These are phyloP conservation scores for Dianthus caryophyllus DNA, from an alignment of 148 eudicot species.

Conservation along the genomic window DNA sequence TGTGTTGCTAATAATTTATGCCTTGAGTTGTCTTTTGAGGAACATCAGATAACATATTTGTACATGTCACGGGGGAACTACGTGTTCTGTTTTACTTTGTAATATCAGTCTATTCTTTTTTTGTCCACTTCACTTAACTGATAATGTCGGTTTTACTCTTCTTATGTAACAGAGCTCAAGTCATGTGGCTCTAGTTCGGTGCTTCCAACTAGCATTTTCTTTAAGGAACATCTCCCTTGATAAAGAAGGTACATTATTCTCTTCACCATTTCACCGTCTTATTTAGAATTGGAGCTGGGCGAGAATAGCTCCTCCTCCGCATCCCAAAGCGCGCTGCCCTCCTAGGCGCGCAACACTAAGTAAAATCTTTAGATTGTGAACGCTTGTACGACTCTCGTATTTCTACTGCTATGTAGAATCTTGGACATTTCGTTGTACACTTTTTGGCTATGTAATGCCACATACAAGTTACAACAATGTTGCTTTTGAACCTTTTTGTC, in stretches of 20 bases:
- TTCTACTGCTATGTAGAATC: not conserved
- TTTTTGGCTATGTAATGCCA: not conserved
- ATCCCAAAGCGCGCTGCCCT: too few relatives aligned
- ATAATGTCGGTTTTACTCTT: constrained; percentile 21
- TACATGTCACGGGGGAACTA: not conserved
- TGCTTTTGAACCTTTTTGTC: not conserved
- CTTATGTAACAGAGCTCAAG: constrained; percentile 57
- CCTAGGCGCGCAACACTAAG: too few relatives aligned
- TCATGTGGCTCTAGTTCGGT: constrained; percentile 60
- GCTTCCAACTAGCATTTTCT: constrained; percentile 85
- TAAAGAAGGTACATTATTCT: constrained; percentile 44
- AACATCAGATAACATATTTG: not conserved
- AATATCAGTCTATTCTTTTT: not conserved
- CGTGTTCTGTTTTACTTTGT: not conserved
- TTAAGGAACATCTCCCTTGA: constrained; percentile 66
- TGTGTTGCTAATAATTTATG: too few relatives aligned
- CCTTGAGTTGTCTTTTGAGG: too few relatives aligned
- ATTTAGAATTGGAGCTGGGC: too few relatives aligned
- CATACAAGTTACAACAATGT: not conserved
- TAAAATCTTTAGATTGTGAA: too few relatives aligned
- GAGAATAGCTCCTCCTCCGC: too few relatives aligned
- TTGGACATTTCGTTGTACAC: not conserved
- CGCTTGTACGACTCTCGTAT: too few relatives aligned
- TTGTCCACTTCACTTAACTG: constrained; percentile 6
- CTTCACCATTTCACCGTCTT: not conserved